Evolutionary conservation across 768 basidiomycete species (phyloP), one percentile per base, ranked within the genome.

Genomic region (Nidularia pulvinata): DNA sequence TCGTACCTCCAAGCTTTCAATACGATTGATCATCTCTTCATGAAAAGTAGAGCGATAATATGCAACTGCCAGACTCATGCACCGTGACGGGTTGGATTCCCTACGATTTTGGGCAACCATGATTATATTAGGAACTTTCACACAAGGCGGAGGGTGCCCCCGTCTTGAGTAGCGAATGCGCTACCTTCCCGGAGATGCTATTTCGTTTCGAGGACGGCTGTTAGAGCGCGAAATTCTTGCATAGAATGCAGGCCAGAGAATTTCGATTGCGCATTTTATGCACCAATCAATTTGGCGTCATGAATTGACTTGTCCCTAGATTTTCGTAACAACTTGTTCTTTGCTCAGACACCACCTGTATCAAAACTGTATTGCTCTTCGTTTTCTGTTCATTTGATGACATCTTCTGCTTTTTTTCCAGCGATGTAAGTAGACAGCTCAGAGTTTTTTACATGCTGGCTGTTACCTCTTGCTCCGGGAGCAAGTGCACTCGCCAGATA

Each of bases 181-280:
- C 1, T 56, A 59, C 47, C 46, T 35, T 2, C 46, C 59, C 6
- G 57, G 62, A 9, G 52, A 53, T 13, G 42, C 57, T 9, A 50
- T 64, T n/a, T 37, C 51, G 33, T 6, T 61, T 32, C 50, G 55
- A 2, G 62, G 61, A 6, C 37, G 48, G 5, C 51, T 64, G 1
- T 37, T 64, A 5, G 51, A 39, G 0, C 60, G 61, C 46, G 55
- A 59, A 46, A 56, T 64, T 10, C 53, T 58, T 36, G 58, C 52
- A 7, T 64, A 59, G 57, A 48, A 48, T 9, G 57, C 46, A 7
- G 58, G 58, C 2, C 60, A 59, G 30, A 45, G 55, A 4, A 56
- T 63, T 25, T 47, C 44, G 7, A 57, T 61, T 7, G 56, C 56
- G 1, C 57, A 60, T 48, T 64, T 64, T 35, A 64, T 59, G 4